phyloP scores from a whole-genome alignment of 192 early-diverging fungal genomes.

The Podila minutissima region DNA sequence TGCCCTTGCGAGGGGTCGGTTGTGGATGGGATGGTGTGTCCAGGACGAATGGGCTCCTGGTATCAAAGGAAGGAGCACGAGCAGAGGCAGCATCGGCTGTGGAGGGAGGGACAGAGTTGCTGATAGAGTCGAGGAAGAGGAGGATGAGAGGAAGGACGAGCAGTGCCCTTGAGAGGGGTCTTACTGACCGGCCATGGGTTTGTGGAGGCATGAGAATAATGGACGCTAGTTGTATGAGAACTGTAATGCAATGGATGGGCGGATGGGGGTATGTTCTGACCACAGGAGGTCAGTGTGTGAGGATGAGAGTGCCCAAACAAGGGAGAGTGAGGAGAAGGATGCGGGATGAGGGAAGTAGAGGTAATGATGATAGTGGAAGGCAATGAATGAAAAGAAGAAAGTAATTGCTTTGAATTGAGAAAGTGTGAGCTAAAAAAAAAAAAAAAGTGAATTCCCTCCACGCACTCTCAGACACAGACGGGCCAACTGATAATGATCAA shows the following conservation, averaged over 20 bases:
- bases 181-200: too few species aligned
- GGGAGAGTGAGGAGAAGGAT: not conserved
- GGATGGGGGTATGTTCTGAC: too few species aligned
- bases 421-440: too few species aligned
- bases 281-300: not conserved
- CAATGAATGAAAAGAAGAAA: not conserved
- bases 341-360: not conserved
- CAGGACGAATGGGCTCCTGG: not conserved
- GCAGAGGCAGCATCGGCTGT: too few species aligned
- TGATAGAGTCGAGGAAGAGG: not conserved
- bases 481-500: too few species aligned
- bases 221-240: not conserved
- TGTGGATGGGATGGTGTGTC: not conserved
- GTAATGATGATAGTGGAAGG: not conserved
- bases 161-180: not conserved
- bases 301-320: not conserved
- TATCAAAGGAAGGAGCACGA: too few species aligned
- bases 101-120: too few species aligned
- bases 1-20: not conserved
- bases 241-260: not conserved
- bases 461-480: too few species aligned
- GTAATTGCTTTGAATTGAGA: not conserved
- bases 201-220: not conserved
- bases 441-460: too few species aligned
- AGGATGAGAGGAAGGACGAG: conserved; percentile 3